Conservation (phyloP, 2,329 filamentous ascomycete genomes). For the Colletotrichum viniferum region DNA sequence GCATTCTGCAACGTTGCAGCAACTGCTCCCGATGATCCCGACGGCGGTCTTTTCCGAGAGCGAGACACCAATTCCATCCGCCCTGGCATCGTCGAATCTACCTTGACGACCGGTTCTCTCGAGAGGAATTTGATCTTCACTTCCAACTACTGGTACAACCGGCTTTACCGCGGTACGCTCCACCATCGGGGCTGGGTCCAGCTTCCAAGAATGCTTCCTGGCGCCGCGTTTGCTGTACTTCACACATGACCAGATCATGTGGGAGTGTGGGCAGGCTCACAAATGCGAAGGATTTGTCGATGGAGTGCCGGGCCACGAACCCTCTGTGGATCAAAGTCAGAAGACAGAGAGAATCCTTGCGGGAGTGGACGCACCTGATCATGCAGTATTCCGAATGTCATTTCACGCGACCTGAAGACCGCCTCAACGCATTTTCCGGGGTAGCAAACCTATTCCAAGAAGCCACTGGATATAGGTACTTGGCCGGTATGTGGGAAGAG, state of each 20-base stretch:
- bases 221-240: not conserved
- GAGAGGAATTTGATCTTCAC: not conserved
- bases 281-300: not conserved
- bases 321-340: no score
- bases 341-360: no score
- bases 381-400: not conserved
- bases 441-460: not conserved
- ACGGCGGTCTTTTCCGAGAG: conserved; percentile 8
- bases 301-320: no score
- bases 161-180: not conserved
- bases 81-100: not conserved
- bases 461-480: not conserved
- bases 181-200: not conserved
- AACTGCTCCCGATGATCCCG: not conserved
- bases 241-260: not conserved
- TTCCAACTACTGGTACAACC: not conserved
- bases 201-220: not conserved
- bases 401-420: not conserved
- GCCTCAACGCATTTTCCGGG: not conserved
- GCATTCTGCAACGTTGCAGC: conserved; percentile 19
- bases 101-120: not conserved
- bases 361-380: no score
- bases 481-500: not conserved
- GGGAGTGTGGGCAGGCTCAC: not conserved
- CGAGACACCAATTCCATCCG: not conserved